These are phyloP conservation scores for Silene coronaria DNA, from an alignment of 179 eudicot genomes.

Conservation along the genomic window DNA sequence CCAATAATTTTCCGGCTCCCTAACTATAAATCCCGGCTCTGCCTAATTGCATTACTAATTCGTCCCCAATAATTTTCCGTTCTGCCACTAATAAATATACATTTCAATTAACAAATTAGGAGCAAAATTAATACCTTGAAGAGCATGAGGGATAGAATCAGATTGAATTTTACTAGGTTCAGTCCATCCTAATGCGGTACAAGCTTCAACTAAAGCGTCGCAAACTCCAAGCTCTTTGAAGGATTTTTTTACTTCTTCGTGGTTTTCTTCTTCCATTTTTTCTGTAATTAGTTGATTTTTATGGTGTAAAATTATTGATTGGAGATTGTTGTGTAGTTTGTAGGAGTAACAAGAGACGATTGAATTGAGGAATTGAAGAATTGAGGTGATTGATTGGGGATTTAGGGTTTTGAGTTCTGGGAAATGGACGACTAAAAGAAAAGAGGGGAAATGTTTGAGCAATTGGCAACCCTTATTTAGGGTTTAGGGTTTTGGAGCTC, in stretches of 20 bases:
- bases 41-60: not conserved
- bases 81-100: not conserved
- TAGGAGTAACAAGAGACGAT: not conserved
- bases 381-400: not conserved
- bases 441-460: not conserved
- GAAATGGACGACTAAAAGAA: not conserved
- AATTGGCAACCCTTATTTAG: not conserved
- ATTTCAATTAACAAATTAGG: not conserved
- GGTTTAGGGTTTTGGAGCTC: slow-evolving; percentile 1
- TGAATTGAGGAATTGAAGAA: not conserved
- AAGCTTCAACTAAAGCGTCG: slow-evolving; percentile 66
- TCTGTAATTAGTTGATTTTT: not conserved
- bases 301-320: not conserved
- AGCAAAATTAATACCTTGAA: slow-evolving; percentile 11
- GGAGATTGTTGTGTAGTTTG: no score
- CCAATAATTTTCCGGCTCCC: no score
- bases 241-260: slow-evolving; percentile 49
- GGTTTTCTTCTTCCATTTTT: slow-evolving; percentile 28
- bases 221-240: slow-evolving; percentile 67
- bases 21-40: no score
- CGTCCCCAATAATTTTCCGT: not conserved
- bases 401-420: not conserved
- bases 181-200: slow-evolving; percentile 60
- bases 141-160: slow-evolving; percentile 75
- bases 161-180: slow-evolving; percentile 65